Base-by-base conservation (phyloP, 1,284 basidiomycete genomes). In the Inonotus obliquus region DNA sequence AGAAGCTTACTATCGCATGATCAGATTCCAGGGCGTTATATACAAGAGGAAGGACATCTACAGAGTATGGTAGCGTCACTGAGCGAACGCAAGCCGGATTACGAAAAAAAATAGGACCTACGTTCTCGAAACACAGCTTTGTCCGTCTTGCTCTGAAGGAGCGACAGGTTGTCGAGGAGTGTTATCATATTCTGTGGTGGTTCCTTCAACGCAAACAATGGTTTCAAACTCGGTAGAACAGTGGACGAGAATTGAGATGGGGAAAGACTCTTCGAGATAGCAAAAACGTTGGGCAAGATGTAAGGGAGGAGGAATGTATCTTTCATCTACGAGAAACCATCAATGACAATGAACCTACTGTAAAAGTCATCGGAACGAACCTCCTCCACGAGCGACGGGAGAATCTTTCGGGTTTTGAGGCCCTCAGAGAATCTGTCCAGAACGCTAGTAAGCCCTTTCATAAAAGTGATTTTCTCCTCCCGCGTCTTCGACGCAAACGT, bases 161-260 rank as follows among this genome's bases (percentile, higher is more conserved):
- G 83, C 23, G 83, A 77, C 14, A 98, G 80, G 70, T 97, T 96
- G 65, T 98, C 96, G 44, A 99, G 75, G 25, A 98, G 75, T 0
- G 93, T 96, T 59, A 96, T 75, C 90, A 97, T 95, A 68, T 96
- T 98, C 74, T 98, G 96, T 0, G 96, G 95, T 23, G 97, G 96
- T 70, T 99, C 97, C 73, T 92, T 95, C 68, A 98, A 78, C 0
- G 79, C 79, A 68, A 99, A 99, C 13, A 99, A 74, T 0, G 96
- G 96, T 70, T 92, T 94, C 39, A 99, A 79, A 69, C 89, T 92
- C 1, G 94, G 94, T 10, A 99, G 77, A 4, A 96, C 92, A 55
- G 86, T 82, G 1, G 78, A 78, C 0, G 89, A 87, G 70, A 99
- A 99, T 69, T 96, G 94, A 14, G 81, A 73, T 38, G 93, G 81